Conservation (phyloP, 129 eudicot species). For the Flaveria ramosissima region DNA sequence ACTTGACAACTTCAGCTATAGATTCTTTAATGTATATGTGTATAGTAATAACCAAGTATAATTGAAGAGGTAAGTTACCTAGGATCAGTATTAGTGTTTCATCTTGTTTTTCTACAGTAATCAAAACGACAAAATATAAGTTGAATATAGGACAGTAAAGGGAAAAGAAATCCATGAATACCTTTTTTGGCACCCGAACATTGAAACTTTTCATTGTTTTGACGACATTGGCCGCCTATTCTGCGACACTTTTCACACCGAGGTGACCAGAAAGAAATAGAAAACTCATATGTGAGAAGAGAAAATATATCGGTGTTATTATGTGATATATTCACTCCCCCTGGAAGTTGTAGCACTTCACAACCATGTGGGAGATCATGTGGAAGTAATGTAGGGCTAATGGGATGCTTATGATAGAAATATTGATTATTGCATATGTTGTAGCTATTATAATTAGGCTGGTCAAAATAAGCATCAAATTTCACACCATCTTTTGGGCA, state of each 20-base stretch:
- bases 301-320: slow-evolving; percentile 21
- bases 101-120: slow-evolving; percentile 1
- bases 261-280: slow-evolving; percentile 1
- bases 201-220: not conserved
- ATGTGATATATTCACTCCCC: not conserved
- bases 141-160: not conserved
- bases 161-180: not conserved
- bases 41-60: not conserved
- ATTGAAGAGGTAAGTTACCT: not conserved
- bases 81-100: not conserved
- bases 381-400: not conserved
- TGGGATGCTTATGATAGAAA: slow-evolving; percentile 12
- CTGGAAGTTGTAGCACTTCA: slow-evolving; percentile 3
- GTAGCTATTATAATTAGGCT: not conserved
- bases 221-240: not conserved
- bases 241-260: slow-evolving; percentile 17
- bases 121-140: slow-evolving; percentile 7
- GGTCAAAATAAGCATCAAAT: not conserved
- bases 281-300: slow-evolving; percentile 13
- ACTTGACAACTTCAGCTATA: slow-evolving; percentile 10
- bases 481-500: slow-evolving; percentile 25
- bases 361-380: slow-evolving; percentile 14
- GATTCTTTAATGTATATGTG: not conserved
- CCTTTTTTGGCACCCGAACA: slow-evolving; percentile 30
- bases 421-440: not conserved